Evolutionary conservation across 2,329 filamentous ascomycete genomes (phyloP), one percentile per base, ranked within the genome.

Genomic region (Aspergillus latus): DNA sequence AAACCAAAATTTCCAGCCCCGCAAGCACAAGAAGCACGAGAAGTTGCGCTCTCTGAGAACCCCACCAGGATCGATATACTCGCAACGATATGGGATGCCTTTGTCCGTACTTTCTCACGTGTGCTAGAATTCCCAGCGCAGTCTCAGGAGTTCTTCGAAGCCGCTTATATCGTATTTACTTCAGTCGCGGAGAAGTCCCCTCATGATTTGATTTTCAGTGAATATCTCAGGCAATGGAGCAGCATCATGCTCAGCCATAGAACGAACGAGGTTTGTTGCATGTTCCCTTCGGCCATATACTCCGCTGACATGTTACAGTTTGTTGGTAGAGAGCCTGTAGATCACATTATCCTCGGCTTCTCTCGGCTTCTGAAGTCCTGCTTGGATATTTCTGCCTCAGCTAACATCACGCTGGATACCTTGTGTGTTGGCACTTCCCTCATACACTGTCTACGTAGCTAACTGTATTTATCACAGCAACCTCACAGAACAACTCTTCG

Each of bases 401-500:
- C 65, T 26, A 65, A 69, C 26, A 67, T 69, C 13, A 60, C 63
- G 10, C 51, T 75, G 16, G 64, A 74, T 32, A 72, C 72, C 8
- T 67, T 67, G 74, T 76, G 63, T 52, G 65, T 62, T 15, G 15
- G 37, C 9, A 42, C 1, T 46, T 42, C 3, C 39, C 29, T 29
- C 47, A 30, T 28, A 21, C 16, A 21, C 15, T 34, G 45, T 37
- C 11, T 36, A 8, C 7, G 26, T 28, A 13, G 16, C 32, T 55
- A 50, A 55, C 16, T 51, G 45, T 36, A 46, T 48, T 44, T 59
- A 52, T 47, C 56, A 21, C 64, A 76, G 76, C 47, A 65, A 70
- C n/a, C 69, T 83, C 46, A 76, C 80, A 8, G 75, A 77, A 50
- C 72, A 74, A 2, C 68, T 92, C 1, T 84, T 91, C 62, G 82